These are phyloP conservation scores for Tremella yokohamensis DNA, from an alignment of 768 basidiomycete genomes.

Conservation along the genomic window DNA sequence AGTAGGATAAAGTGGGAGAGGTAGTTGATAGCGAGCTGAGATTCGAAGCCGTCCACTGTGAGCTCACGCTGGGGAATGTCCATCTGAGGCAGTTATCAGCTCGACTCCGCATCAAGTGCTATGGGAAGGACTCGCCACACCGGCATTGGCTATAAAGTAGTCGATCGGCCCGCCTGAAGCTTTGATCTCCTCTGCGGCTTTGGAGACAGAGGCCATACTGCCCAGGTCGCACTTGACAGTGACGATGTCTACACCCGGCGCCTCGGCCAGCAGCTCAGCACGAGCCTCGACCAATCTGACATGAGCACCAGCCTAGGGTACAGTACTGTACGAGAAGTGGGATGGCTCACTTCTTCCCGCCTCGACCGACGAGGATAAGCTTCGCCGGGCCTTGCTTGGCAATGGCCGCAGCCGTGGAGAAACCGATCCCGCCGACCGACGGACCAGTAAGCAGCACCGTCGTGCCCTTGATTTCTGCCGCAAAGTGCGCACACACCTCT, in stretches of 20 bases:
- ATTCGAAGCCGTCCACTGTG: constrained; percentile 11
- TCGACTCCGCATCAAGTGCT: neutral
- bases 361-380: constrained; percentile 6
- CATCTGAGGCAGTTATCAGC: constrained; percentile 1
- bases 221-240: neutral
- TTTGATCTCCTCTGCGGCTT: constrained; percentile 8
- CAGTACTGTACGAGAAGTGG: neutral
- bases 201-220: constrained; percentile 1
- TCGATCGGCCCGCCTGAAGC: constrained; percentile 3
- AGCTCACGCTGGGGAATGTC: constrained; percentile 10
- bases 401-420: constrained; percentile 5
- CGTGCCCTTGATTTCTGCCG: constrained; percentile 1
- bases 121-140: constrained; percentile 2
- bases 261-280: too few species aligned
- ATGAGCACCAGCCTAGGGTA: too few species aligned
- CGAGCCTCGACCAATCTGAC: too few species aligned
- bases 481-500: constrained; percentile 4
- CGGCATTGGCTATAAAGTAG: constrained; percentile 13
- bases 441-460: constrained; percentile 11
- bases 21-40: constrained; percentile 14
- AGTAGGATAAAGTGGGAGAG: constrained; percentile 8
- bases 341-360: constrained; percentile 2
- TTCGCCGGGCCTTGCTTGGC: constrained; percentile 6
- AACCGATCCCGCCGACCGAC: constrained; percentile 8
- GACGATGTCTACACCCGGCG: neutral